Evolutionary conservation across 1,284 basidiomycete genomes (phyloP), one percentile per base, ranked within the genome.

Genomic region (Ustilago shanxiensis): DNA sequence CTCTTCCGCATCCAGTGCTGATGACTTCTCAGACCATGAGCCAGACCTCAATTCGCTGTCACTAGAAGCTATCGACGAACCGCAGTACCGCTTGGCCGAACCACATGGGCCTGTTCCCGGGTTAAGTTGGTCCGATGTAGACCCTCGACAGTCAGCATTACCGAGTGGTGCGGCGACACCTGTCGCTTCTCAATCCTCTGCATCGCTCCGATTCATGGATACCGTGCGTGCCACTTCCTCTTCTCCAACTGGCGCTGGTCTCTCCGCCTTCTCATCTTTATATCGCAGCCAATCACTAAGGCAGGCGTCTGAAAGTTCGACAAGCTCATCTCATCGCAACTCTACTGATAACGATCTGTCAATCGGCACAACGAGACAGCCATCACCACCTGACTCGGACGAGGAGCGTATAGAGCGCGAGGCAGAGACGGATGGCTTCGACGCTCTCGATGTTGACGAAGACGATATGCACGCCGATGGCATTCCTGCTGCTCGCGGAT

Each of bases 381-480:
- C 49, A 5, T 58, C 68, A 7, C 59, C 68, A 14, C 53, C 57
- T 28, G 66, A 72, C 29, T 64, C 59, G 26, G 69, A 69, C 4
- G 66, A 67, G 29, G 69, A 72, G 9, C 52, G 29, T 7, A 59
- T 24, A 6, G 61, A 70, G 16, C 66, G 57, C 24, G 79, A 71
- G 1, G 61, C 58, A 6, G 79, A 81, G 9, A 39, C 61, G 14
- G 74, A 78, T 47, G 79, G 64, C 41, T 79, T 79, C 53, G 82
- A 83, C 44, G 52, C 66, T 10, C 58, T 78, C 18, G 83, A 84
- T 59, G 82, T 77, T 20, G 78, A 82, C 35, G 84, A 84, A 54
- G 83, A 84, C 20, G 84, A 85, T 58, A 84, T 85, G 83, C 84
- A 85, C 29, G 84, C 84, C n/a, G 72, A 77, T 22, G 84, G 84